phyloP scores from a whole-genome alignment of 805 yeast genomes.

The Kluyveromyces dobzhanskii region DNA sequence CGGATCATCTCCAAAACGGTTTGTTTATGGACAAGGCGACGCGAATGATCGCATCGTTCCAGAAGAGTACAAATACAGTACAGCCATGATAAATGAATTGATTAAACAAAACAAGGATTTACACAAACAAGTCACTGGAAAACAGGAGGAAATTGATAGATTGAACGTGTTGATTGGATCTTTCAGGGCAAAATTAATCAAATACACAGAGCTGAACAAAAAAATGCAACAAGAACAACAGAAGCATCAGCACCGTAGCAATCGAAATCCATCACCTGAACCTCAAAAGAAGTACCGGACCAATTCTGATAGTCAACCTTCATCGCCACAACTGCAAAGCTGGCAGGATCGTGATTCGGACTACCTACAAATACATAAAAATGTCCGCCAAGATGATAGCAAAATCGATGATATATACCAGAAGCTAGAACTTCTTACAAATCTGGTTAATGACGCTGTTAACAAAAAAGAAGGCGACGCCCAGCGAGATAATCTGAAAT shows the following conservation, averaged over 20 bases:
- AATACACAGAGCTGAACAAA: conserved; percentile 29
- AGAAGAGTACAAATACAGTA: conserved; percentile 30
- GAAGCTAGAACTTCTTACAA: conserved; percentile 14
- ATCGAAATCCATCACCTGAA: neutral
- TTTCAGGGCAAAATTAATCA: conserved; percentile 28
- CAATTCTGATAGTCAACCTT: too few species aligned
- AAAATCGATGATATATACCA: conserved; percentile 13
- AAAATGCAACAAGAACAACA: conserved; percentile 10
- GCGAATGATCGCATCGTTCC: conserved; percentile 21
- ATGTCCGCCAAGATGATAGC: conserved; percentile 8
- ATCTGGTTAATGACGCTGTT: conserved; percentile 7
- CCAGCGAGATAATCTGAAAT: neutral
- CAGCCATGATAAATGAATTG: conserved; percentile 32
- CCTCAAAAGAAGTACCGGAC: too few species aligned
- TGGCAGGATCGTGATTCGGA: neutral
- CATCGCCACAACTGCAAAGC: neutral
- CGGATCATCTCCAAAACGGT: conserved; percentile 1
- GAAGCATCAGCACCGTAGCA: neutral
- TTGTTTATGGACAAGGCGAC: neutral
- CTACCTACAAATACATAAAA: neutral
- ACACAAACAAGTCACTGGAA: conserved; percentile 24
- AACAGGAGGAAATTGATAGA: conserved; percentile 25
- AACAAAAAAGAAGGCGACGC: neutral
- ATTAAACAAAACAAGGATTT: conserved; percentile 31
- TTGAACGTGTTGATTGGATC: conserved; percentile 28